Base-by-base conservation (phyloP, 768 basidiomycete genomes). In the Boletus speciosus region DNA sequence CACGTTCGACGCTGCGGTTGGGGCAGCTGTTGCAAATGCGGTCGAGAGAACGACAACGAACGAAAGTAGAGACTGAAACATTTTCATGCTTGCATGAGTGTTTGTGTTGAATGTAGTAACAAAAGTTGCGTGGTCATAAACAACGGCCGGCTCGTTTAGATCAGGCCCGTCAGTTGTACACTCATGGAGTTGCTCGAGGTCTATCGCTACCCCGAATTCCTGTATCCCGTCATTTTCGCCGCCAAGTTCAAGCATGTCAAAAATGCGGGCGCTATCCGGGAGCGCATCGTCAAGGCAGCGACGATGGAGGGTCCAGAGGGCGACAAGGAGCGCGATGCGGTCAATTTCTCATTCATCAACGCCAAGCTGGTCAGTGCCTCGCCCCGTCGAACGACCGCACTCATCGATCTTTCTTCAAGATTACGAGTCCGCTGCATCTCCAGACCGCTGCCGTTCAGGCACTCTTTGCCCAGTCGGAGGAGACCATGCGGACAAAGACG, bases 311-410 rank as follows among this genome's bases (percentile, higher is more conserved):
- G 86, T 0, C 69, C 68, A 1, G 76, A 78, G 7, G 91, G 92
- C 19, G 82, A 90, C 27, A 62, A 60, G 14, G 88, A 90, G 62
- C 80, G 91, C 48, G 82, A 82, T 29, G 80, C 81, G n/a, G 80
- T 97, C 61, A 91, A 94, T 63, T 97, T 90, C 72, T 88, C 90
- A 0, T 98, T 98, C 70, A 76, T 98, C 64, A 88, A 98, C 67
- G 92, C 90, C 21, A 77, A 76, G 35, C 80, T 93, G 64, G 93
- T 96, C 58, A 56, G 88, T 70, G 34, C 16, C 6, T 23, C 34
- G 53, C 15, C 46, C 15, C 46, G n/a, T 25, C 52, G 19, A 15
- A 45, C 7, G 12, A 8, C 43, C 21, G 55, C 55, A 39, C 55
- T 57, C 51, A 61, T 38, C 31, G 19, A 16, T 49, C n/a, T 34